These are phyloP conservation scores for Starmerella asiatica DNA, from an alignment of 805 yeast genomes.

Conservation along the genomic window DNA sequence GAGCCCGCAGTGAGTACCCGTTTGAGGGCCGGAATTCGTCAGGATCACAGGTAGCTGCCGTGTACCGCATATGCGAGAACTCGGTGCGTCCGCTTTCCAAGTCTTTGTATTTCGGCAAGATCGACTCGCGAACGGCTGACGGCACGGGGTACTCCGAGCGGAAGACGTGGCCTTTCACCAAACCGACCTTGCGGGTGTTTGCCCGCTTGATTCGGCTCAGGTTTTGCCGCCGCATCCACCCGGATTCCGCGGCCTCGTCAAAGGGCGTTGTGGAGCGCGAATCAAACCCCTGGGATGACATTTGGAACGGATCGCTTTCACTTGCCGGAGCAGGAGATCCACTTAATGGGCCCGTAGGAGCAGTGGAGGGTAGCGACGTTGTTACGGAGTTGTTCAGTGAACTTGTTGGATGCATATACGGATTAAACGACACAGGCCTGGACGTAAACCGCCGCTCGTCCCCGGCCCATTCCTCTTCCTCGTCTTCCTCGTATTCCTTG, in stretches of 20 bases:
- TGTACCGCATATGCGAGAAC: constrained; percentile 47
- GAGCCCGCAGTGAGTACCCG: constrained; percentile 45
- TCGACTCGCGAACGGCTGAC: constrained; percentile 29
- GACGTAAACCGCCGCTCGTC: constrained; percentile 18
- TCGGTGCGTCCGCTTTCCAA: constrained; percentile 34
- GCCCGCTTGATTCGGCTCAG: constrained; percentile 23
- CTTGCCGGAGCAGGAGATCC: not conserved
- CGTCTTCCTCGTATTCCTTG: constrained; percentile 15
- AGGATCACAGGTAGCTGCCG: constrained; percentile 60
- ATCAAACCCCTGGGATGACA: not conserved
- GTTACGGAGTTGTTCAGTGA: not conserved
- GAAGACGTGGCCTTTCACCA: constrained; percentile 27
- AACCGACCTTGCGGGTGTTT: constrained; percentile 29
- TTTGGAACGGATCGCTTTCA: not conserved
- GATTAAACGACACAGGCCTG: constrained; percentile 11
- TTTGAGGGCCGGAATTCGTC: constrained; percentile 41
- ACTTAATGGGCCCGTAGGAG: not conserved
- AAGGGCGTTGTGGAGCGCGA: constrained; percentile 1
- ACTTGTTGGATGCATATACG: not conserved
- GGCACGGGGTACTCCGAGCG: constrained; percentile 31
- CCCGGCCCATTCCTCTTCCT: constrained; percentile 17
- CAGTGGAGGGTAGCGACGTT: not conserved
- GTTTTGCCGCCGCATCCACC: constrained; percentile 26
- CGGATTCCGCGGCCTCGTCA: constrained; percentile 5
- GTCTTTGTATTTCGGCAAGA: constrained; percentile 31